Conservation (phyloP, 768 basidiomycete genomes). For the Lentinula guzmanii region DNA sequence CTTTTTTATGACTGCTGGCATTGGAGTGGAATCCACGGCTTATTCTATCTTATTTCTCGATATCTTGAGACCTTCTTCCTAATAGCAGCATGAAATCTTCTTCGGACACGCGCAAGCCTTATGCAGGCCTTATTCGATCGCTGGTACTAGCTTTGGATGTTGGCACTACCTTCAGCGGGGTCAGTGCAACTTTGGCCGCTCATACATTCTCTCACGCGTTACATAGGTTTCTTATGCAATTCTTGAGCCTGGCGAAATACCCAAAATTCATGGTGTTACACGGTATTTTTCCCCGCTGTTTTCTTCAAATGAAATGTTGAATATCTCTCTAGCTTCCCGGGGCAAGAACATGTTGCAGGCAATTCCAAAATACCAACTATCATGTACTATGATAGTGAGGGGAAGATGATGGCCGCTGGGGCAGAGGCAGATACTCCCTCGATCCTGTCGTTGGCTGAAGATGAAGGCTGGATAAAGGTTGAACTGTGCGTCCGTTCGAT, state of each 20-base stretch:
- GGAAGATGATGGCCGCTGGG: slow-evolving; percentile 64
- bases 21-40: background rate
- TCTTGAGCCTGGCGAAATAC: slow-evolving; percentile 74
- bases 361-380: slow-evolving; percentile 80
- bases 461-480: slow-evolving; percentile 70
- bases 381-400: slow-evolving; percentile 66
- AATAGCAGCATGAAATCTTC: slow-evolving; percentile 39
- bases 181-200: slow-evolving; percentile 19
- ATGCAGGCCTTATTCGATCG: slow-evolving; percentile 54
- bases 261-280: slow-evolving; percentile 77
- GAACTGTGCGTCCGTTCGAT: slow-evolving; percentile 51
- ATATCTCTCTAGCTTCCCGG: slow-evolving; percentile 54
- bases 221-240: slow-evolving; percentile 68
- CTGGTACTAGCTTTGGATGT: slow-evolving; percentile 78
- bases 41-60: slow-evolving; percentile 6
- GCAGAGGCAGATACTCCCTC: slow-evolving; percentile 68
- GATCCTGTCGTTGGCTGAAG: slow-evolving; percentile 60
- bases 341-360: slow-evolving; percentile 81
- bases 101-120: slow-evolving; percentile 69
- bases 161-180: slow-evolving; percentile 80
- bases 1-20: background rate
- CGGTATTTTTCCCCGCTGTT: slow-evolving; percentile 35
- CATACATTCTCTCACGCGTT: slow-evolving; percentile 7
- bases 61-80: slow-evolving; percentile 2
- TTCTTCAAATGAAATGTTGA: slow-evolving; percentile 9